A percentile compares a stretch with the other conserved stretches of the same genome.
Evolutionary conservation across 2,329 filamentous ascomycete species (phyloP).

Genomic region (Furcasterigmium sp.): DNA sequence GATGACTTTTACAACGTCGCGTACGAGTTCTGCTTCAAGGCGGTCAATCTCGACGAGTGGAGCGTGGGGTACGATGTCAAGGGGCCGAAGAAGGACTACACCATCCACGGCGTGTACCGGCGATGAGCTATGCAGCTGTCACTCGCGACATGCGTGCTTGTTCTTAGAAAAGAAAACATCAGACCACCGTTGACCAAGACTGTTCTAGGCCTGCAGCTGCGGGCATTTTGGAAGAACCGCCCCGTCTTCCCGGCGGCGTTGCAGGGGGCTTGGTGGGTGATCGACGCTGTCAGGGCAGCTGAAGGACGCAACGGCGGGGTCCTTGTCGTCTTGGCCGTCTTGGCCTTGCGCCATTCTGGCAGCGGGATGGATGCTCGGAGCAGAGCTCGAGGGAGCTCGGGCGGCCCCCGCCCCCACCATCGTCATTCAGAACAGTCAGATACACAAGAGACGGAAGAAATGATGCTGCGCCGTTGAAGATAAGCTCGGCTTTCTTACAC

Average conservation of each 20-base stretch:
- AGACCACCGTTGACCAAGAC: too few species aligned
- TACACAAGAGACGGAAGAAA: too few species aligned
- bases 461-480: too few species aligned
- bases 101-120: constrained; percentile 47
- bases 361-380: too few species aligned
- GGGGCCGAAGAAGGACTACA: constrained; percentile 72
- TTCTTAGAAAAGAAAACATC: not conserved
- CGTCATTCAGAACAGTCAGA: too few species aligned
- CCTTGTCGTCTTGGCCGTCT: not conserved
- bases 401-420: not conserved
- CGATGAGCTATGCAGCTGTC: constrained; percentile 19
- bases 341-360: not conserved
- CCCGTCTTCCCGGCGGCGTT: not conserved
- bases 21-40: constrained; percentile 61
- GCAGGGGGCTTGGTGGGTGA: not conserved
- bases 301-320: not conserved
- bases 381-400: not conserved
- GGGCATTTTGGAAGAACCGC: not conserved
- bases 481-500: too few species aligned
- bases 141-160: not conserved
- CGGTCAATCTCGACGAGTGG: constrained; percentile 53
- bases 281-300: not conserved
- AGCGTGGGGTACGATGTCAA: constrained; percentile 59
- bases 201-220: too few species aligned
- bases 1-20: constrained; percentile 66